Percentiles rank a stretch among this genome's conserved stretches.
phyloP scores from a whole-genome alignment of 192 early-diverging fungal species.

The Pecoramyces ruminantium region DNA sequence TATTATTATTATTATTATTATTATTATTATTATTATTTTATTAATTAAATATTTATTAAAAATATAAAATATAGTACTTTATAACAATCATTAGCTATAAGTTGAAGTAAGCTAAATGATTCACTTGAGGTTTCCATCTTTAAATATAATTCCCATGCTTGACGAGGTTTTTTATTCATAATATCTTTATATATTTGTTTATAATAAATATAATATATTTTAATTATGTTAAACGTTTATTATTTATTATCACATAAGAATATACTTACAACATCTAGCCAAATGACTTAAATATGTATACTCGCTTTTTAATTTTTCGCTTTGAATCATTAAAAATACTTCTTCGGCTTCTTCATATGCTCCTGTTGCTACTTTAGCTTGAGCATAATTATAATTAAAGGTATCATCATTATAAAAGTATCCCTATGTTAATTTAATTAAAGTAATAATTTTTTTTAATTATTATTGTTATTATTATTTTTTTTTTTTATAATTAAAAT shows the following conservation, averaged over 20 bases:
- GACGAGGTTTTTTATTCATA: slow-evolving; percentile 39
- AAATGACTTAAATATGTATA: slow-evolving; percentile 40
- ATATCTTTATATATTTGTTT: slow-evolving; percentile 24
- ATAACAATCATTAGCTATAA: slow-evolving; percentile 46
- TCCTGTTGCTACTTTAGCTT: slow-evolving; percentile 37
- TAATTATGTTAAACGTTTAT: too few species aligned
- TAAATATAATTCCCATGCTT: slow-evolving; percentile 43
- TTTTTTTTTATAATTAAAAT: background rate
- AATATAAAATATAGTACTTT: too few species aligned
- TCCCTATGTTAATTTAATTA: slow-evolving; percentile 12
- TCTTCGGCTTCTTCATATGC: slow-evolving; percentile 42
- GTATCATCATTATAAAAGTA: slow-evolving; percentile 53
- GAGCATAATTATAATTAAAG: slow-evolving; percentile 45
- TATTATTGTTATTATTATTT: too few species aligned
- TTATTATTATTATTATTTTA: too few species aligned
- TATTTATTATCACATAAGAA: too few species aligned
- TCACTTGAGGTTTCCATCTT: slow-evolving; percentile 51
- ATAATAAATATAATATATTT: too few species aligned
- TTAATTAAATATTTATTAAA: too few species aligned
- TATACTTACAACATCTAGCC: slow-evolving; percentile 33
- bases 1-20: too few species aligned
- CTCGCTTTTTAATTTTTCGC: slow-evolving; percentile 33
- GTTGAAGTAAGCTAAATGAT: slow-evolving; percentile 39
- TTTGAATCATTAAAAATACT: slow-evolving; percentile 32
- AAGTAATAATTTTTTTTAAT: background rate